Evolutionary conservation across 2,329 filamentous ascomycete species (phyloP).

Genomic region (Aspergillus clavatus): DNA sequence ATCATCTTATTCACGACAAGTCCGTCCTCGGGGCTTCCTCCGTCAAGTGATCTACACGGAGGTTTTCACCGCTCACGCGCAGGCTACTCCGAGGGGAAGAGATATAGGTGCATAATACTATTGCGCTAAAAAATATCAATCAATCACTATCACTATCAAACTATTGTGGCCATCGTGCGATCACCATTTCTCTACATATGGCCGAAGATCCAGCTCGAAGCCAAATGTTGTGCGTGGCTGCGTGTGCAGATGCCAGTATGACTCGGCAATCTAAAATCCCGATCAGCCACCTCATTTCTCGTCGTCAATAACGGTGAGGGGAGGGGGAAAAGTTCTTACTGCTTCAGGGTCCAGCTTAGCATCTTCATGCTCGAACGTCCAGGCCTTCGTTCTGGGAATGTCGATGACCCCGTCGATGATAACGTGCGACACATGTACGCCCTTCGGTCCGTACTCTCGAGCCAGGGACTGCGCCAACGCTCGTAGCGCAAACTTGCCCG

Average conservation of each 20-base stretch:
- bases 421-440: constrained; percentile 76
- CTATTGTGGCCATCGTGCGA: neutral
- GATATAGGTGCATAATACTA: too few relatives aligned
- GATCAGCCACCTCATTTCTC: constrained; percentile 1
- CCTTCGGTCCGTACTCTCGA: constrained; percentile 76
- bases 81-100: too few relatives aligned
- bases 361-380: constrained; percentile 52
- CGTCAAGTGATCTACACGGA: too few relatives aligned
- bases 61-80: too few relatives aligned
- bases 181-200: constrained; percentile 79
- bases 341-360: constrained; percentile 70
- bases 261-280: constrained; percentile 68
- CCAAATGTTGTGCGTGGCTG: constrained; percentile 76
- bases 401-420: constrained; percentile 84
- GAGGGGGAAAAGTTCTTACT: constrained; percentile 47
- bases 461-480: constrained; percentile 71
- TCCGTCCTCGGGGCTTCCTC: too few relatives aligned
- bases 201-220: constrained; percentile 74
- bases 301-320: too few relatives aligned
- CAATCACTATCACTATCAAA: neutral
- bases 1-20: too few relatives aligned
- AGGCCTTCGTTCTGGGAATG: constrained; percentile 64
- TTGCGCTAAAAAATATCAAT: too few relatives aligned
- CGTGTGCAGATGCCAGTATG: constrained; percentile 78
- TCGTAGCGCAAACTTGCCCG: constrained; percentile 73